Base-by-base conservation (phyloP, 2,329 filamentous ascomycete species). In the Akanthomyces lecanii region DNA sequence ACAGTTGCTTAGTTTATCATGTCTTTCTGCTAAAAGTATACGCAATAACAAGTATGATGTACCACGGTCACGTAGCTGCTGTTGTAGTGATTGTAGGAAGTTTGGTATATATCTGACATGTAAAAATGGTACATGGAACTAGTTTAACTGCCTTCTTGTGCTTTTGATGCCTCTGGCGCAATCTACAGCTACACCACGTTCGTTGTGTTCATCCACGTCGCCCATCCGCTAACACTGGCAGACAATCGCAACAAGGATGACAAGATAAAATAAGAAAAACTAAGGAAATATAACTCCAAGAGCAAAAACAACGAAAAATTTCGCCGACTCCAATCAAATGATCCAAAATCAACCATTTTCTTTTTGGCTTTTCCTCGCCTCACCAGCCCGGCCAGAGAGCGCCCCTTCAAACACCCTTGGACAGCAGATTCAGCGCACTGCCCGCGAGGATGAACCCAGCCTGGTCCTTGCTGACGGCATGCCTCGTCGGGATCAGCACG, bases 361-460 rank as follows among this genome's bases (percentile, higher is more conserved):
- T 38, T 52, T 36, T n/a, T n/a, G 5, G n/a, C 36, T 52, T 38
- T 38, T 21, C n/a, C 18, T 16, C 28, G n/a, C 33, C 28, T 25
- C 14, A 30, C 40, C 38, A 33, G 3, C 36, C 4, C 8, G 1
- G 6, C 14, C 18, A 7, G 14, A 14, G 7, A 14, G 21, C 21
- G 21, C 21, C 21, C 21, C 11, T 36, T 65, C 67, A 76, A 12
- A 72, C 54, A 2, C 75, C 71, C 82, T 89, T 89, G 52, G 92
- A 90, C 70, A 99, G 77, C 75, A 98, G 73, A 77, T 99, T 99
- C 78, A 99, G 76, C 48, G 95, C 95, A 75, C 92, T 97, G 3
- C 95, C 95, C 0, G 95, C 95, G 57, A 99, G 81, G 67, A 99
- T 91, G 73, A 98, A 99, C 0, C 84, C 87, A 65, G 91, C 91